Evolutionary conservation across 177 flowering plant species (phyloP).

Genomic region (Vitis hybrid): DNA sequence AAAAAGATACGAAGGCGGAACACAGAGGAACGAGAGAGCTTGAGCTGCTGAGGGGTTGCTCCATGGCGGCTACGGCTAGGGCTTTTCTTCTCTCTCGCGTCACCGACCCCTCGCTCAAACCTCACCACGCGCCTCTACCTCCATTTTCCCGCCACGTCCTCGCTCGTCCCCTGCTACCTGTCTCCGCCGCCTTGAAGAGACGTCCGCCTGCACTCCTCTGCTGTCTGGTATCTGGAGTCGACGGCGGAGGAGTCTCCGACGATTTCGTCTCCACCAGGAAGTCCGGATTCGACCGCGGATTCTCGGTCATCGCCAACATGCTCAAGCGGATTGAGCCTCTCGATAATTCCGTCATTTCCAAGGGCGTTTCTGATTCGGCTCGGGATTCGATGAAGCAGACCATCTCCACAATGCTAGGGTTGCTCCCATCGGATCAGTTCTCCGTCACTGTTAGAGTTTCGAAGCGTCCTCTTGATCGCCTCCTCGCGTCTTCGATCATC

Average conservation of each 20-base stretch:
- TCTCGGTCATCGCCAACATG: conserved; percentile 73
- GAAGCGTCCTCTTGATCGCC: conserved; percentile 55
- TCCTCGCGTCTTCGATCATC: conserved; percentile 70
- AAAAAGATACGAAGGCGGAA: conserved; percentile 3
- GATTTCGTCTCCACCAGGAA: conserved; percentile 69
- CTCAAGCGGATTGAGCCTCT: conserved; percentile 65
- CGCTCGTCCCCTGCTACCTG: conserved; percentile 13
- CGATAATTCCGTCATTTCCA: conserved; percentile 64
- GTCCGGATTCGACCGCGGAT: conserved; percentile 56
- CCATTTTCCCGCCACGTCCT: conserved; percentile 19
- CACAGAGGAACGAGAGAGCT: conserved; percentile 4
- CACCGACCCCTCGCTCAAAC: conserved; percentile 23
- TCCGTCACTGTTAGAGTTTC: conserved; percentile 60
- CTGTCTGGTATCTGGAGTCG: conserved; percentile 56
- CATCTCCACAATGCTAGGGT: conserved; percentile 80
- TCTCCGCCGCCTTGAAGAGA: conserved; percentile 2
- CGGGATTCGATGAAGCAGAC: conserved; percentile 93
- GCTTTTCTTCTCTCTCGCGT: conserved; percentile 34
- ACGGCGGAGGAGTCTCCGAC: conserved; percentile 74
- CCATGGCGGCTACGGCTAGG: conserved; percentile 43
- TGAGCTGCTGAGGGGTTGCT: not conserved
- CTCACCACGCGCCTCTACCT: conserved; percentile 15
- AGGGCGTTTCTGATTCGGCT: conserved; percentile 70
- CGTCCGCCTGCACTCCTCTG: conserved; percentile 16
- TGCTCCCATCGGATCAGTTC: conserved; percentile 87